Base-by-base conservation (phyloP, 345 rosid genomes). In the Dovyalis caffra region DNA sequence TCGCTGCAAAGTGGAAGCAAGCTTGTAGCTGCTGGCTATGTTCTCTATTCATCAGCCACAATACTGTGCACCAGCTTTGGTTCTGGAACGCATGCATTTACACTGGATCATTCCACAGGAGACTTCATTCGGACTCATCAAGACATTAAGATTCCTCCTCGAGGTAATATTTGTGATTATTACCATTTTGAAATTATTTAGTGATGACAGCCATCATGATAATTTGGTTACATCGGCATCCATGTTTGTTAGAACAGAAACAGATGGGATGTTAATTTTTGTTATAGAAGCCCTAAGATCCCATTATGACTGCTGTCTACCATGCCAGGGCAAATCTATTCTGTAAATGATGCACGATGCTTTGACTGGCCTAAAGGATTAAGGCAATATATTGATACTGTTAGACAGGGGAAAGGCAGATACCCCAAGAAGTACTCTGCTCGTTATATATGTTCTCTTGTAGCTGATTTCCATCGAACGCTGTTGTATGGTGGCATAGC, bases 361-460 rank as follows among this genome's bases (percentile, higher is more conserved):
- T 94, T 90, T 43, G 98, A 94, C 76, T 94, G 98, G 98, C 97
- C 98, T 16, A 87, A 90, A 80, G 97, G 97, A 62, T 77, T 94
- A 31, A 92, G 90, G 86, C 83, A 32, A 73, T 94, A 90, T 73
- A 94, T 94, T 57, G 97, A 94, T 78, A 86, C 91, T 31, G 86
- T 89, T 74, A 84, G 97, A 76, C 95, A 90, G 86, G 97, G 97
- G 62, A 94, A 92, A 87, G 98, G 98, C 47, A 74, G 85, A 72
- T 87, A 87, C 76, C 98, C 93, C 0, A 94, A 92, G 83, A 94
- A 94, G 68, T 92, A 94, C 73, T 94, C 98, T 3, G 98, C 98
- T 0, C 93, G 97, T 43, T 94, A 94, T 71, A 88, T 94, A 79
- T 94, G 97, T 79, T 94, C 97, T 69, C 83, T 94, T 35, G 97